Conservation (phyloP, 2,329 filamentous ascomycete genomes). For the Phaeosphaeria sp. region DNA sequence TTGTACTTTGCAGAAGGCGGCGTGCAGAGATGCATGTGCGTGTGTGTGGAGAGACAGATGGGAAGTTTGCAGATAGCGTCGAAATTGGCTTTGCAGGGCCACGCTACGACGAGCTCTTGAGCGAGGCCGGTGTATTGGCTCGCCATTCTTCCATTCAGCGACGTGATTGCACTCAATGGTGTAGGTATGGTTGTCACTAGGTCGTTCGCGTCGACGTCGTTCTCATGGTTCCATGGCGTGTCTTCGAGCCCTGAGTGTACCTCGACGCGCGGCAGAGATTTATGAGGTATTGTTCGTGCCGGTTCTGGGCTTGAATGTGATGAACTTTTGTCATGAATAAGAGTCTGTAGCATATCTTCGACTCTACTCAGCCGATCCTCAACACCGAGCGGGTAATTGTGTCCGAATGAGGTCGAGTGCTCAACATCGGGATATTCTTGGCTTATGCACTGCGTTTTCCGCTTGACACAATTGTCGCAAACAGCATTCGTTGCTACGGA, state of each 20-base stretch:
- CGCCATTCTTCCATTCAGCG: background rate
- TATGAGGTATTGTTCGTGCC: too few relatives aligned
- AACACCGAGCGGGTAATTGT: background rate
- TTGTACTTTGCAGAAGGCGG: slow-evolving; percentile 33
- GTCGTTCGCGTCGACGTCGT: background rate
- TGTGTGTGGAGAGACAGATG: slow-evolving; percentile 38
- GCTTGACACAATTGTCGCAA: slow-evolving; percentile 23
- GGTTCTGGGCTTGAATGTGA: background rate
- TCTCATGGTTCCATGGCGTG: background rate
- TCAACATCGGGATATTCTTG: slow-evolving; percentile 26
- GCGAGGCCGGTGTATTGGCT: slow-evolving; percentile 25
- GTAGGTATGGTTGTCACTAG: background rate
- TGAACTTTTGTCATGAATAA: slow-evolving; percentile 2
- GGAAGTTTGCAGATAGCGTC: slow-evolving; percentile 44
- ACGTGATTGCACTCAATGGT: background rate
- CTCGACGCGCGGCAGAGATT: background rate
- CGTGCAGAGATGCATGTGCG: slow-evolving; percentile 47
- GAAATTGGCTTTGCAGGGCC: slow-evolving; percentile 51
- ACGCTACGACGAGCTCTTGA: slow-evolving; percentile 44
- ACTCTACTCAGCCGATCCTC: slow-evolving; percentile 2
- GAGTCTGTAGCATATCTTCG: slow-evolving; percentile 10
- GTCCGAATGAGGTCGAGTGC: background rate
- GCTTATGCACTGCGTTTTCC: slow-evolving; percentile 25
- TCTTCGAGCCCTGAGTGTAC: background rate
- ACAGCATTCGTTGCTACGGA: slow-evolving; percentile 2